Percentiles rank a stretch among this genome's conserved stretches.
Conservation (phyloP, 805 yeast species). For the Wickerhamia fluorescens region DNA sequence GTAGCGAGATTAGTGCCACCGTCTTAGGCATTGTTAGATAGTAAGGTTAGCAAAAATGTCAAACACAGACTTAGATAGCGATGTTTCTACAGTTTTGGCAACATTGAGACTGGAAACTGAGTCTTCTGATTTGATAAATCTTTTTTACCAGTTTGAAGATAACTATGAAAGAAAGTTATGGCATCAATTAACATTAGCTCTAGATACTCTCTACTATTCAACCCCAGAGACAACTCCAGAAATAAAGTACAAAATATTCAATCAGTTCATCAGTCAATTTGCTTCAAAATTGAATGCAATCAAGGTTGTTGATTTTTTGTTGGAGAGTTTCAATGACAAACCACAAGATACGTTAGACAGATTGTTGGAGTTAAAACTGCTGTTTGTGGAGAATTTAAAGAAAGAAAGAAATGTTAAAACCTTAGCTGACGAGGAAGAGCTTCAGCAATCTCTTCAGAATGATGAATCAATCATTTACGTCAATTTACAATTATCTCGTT, state of each 20-base stretch:
- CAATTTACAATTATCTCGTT: constrained; percentile 65
- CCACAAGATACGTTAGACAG: constrained; percentile 26
- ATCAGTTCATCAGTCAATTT: constrained; percentile 61
- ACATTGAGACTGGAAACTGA: constrained; percentile 63
- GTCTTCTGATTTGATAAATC: constrained; percentile 48
- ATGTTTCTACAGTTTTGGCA: constrained; percentile 42
- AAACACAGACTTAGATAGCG: constrained; percentile 36
- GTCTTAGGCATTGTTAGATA: too few species aligned
- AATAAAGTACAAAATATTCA: constrained; percentile 60
- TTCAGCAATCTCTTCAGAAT: constrained; percentile 29
- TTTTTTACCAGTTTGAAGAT: constrained; percentile 71
- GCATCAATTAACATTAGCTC: constrained; percentile 80
- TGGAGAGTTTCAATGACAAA: constrained; percentile 36
- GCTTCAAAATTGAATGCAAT: constrained; percentile 70
- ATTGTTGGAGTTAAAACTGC: constrained; percentile 26
- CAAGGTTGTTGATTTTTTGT: constrained; percentile 68
- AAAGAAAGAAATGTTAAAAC: constrained; percentile 23
- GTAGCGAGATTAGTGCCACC: too few species aligned
- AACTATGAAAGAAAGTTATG: constrained; percentile 83
- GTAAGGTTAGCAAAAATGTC: too few species aligned
- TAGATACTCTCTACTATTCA: constrained; percentile 50
- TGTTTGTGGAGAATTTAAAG: constrained; percentile 18
- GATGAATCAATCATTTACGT: constrained; percentile 50
- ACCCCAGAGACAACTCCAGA: constrained; percentile 31
- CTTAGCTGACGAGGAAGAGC: constrained; percentile 16